phyloP scores from a whole-genome alignment of 805 yeast genomes.

The Danielozyma ontarioensis region DNA sequence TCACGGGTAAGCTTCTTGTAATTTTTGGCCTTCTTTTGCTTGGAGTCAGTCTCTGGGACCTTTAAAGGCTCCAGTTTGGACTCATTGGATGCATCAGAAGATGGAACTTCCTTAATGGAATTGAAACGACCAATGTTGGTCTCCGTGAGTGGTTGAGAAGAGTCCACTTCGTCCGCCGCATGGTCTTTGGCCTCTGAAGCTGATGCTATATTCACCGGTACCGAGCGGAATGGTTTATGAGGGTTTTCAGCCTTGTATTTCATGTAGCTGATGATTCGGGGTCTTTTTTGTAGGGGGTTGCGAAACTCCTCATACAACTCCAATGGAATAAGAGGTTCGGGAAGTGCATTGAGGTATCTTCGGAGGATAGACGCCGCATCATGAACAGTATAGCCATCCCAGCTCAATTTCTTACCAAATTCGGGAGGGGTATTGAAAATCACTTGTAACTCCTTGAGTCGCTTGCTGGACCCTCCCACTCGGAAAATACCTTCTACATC shows the following conservation, averaged over 20 bases:
- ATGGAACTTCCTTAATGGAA: not conserved
- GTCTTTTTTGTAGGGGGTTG: slow-evolving; percentile 61
- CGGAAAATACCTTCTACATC: slow-evolving; percentile 88
- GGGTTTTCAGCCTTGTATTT: slow-evolving; percentile 50
- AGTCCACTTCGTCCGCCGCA: not conserved
- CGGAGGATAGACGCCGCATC: slow-evolving; percentile 92
- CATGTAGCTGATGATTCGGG: slow-evolving; percentile 62
- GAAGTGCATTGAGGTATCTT: slow-evolving; percentile 78
- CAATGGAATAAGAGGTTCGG: slow-evolving; percentile 88
- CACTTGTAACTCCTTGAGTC: slow-evolving; percentile 81
- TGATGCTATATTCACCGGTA: slow-evolving; percentile 4
- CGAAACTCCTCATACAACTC: slow-evolving; percentile 73
- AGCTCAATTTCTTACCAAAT: slow-evolving; percentile 79
- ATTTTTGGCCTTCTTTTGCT: slow-evolving; percentile 35
- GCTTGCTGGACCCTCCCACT: slow-evolving; percentile 84
- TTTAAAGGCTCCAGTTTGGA: too few species aligned
- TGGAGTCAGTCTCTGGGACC: not conserved
- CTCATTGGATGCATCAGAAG: too few species aligned
- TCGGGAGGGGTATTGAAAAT: slow-evolving; percentile 83
- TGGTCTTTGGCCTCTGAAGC: not conserved
- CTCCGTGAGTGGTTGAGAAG: slow-evolving; percentile 25
- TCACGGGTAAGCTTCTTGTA: slow-evolving; percentile 59
- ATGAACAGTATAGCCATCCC: slow-evolving; percentile 95
- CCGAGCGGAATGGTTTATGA: slow-evolving; percentile 5
- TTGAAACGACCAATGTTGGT: slow-evolving; percentile 27